Conservation (phyloP, 768 basidiomycete genomes). For the Thelephora aurantiotincta region DNA sequence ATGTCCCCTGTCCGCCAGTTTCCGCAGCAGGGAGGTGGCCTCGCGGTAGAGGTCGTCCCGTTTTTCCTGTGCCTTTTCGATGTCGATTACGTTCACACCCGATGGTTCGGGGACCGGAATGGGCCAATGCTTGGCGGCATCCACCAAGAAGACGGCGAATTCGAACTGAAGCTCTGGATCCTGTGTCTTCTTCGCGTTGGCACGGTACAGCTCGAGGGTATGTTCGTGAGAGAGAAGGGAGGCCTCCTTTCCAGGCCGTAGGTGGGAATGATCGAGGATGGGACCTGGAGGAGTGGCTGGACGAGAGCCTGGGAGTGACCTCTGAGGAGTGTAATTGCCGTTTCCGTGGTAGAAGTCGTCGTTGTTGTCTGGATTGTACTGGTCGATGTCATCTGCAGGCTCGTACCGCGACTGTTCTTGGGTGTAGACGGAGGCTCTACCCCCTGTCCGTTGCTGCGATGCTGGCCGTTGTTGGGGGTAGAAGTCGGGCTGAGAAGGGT, state of each 20-base stretch:
- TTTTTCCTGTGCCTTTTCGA: constrained; percentile 69
- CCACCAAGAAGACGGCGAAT: constrained; percentile 98
- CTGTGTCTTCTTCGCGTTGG: constrained; percentile 97
- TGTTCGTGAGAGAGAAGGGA: constrained; percentile 89
- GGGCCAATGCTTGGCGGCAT: constrained; percentile 83
- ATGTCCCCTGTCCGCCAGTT: constrained; percentile 88
- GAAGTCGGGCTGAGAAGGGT: neutral
- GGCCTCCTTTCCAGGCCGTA: constrained; percentile 85
- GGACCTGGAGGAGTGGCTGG: constrained; percentile 49
- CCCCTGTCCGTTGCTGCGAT: neutral
- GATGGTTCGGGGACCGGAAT: constrained; percentile 56
- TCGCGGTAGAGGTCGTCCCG: constrained; percentile 83
- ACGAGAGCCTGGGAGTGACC: constrained; percentile 18
- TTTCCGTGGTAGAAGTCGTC: neutral
- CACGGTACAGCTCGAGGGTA: constrained; percentile 92
- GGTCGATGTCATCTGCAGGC: neutral
- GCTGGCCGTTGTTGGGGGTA: neutral
- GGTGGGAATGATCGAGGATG: constrained; percentile 83
- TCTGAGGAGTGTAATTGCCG: neutral
- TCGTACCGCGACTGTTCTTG: neutral
- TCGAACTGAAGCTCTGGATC: constrained; percentile 97
- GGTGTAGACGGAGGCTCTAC: neutral
- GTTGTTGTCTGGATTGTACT: neutral
- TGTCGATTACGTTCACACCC: constrained; percentile 48
- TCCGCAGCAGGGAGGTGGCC: constrained; percentile 76